Conservation (phyloP, 2,329 filamentous ascomycete species). For the Stemphylium beticola region DNA sequence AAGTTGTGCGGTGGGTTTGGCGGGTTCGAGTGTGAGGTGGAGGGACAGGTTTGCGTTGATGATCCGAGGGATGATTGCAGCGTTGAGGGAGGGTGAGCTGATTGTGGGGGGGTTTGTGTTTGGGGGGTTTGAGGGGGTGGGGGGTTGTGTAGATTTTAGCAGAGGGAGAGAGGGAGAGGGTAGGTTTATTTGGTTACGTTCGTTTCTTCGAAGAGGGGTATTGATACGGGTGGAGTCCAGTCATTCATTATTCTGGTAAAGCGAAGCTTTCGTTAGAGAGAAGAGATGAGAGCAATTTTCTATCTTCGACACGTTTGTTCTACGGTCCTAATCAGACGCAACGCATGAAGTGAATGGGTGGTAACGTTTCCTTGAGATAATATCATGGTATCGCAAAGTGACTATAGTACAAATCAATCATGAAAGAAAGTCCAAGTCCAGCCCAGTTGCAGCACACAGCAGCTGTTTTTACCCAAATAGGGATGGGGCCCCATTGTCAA, state of each 20-base stretch:
- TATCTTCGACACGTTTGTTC: too few species aligned
- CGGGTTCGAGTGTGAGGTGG: slow-evolving; percentile 40
- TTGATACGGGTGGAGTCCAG: too few species aligned
- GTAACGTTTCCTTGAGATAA: slow-evolving; percentile 1
- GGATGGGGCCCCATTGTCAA: background rate
- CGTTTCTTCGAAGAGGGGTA: background rate
- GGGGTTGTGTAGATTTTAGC: too few species aligned
- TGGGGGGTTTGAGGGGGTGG: slow-evolving; percentile 24
- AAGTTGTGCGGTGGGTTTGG: slow-evolving; percentile 52
- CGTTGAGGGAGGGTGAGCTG: slow-evolving; percentile 47
- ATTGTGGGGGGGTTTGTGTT: slow-evolving; percentile 54
- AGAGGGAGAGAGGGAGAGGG: too few species aligned
- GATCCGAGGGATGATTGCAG: slow-evolving; percentile 54
- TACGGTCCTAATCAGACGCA: background rate
- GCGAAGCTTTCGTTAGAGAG: background rate
- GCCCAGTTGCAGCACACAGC: background rate
- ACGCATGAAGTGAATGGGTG: background rate
- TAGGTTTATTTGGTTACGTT: background rate
- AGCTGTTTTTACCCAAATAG: background rate
- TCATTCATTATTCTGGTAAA: too few species aligned
- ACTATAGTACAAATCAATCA: slow-evolving; percentile 23
- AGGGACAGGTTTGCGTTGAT: slow-evolving; percentile 50
- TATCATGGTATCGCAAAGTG: slow-evolving; percentile 1
- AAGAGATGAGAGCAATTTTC: too few species aligned
- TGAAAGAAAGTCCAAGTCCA: slow-evolving; percentile 1